Evolutionary conservation across 1,139 yeast species (phyloP).

Genomic region (Wickerhamiella pararugosa): DNA sequence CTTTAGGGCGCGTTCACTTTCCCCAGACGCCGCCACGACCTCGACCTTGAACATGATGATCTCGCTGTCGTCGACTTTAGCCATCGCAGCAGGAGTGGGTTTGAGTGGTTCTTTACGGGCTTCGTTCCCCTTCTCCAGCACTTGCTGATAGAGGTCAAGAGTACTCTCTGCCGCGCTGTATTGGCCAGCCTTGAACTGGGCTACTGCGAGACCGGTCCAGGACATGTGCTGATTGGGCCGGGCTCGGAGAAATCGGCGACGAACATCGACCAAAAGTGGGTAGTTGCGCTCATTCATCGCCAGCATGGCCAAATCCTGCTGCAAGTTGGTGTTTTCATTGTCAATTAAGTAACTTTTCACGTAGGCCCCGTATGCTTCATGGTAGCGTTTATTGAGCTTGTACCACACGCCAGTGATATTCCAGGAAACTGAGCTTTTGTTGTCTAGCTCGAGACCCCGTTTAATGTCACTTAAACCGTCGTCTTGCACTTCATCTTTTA

Average conservation of each 20-base stretch:
- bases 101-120: constrained; percentile 18
- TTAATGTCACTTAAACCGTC: constrained; percentile 53
- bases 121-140: constrained; percentile 18
- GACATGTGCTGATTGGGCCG: constrained; percentile 79
- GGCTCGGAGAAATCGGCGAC: constrained; percentile 55
- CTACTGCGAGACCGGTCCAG: constrained; percentile 84
- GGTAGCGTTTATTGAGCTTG: constrained; percentile 52
- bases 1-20: constrained; percentile 46
- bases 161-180: constrained; percentile 55
- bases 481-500: constrained; percentile 29
- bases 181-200: constrained; percentile 64
- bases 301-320: constrained; percentile 67
- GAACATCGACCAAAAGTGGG: constrained; percentile 42
- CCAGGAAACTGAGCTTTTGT: constrained; percentile 50
- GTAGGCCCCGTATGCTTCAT: constrained; percentile 69
- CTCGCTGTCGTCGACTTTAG: constrained; percentile 67
- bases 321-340: constrained; percentile 60
- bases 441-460: constrained; percentile 45
- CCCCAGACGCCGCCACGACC: constrained; percentile 49
- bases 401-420: constrained; percentile 81
- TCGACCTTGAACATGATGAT: constrained; percentile 58
- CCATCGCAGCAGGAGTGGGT: constrained; percentile 23
- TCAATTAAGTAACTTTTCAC: constrained; percentile 67
- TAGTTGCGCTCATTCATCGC: constrained; percentile 72
- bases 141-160: constrained; percentile 55